These are phyloP conservation scores for Alternaria infectoria DNA, from an alignment of 2,329 filamentous ascomycete genomes.

Conservation along the genomic window DNA sequence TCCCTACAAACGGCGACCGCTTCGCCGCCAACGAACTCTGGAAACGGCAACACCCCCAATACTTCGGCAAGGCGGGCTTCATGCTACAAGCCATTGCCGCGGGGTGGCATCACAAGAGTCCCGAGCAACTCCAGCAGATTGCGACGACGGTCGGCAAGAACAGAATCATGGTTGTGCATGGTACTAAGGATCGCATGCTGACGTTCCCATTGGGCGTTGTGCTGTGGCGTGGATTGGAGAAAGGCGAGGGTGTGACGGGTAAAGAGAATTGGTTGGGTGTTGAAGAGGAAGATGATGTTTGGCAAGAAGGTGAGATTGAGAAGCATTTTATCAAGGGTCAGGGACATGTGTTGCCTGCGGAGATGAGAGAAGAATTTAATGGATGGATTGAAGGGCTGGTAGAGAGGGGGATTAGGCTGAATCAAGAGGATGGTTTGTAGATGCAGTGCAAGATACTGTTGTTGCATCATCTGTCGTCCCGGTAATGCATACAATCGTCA, in stretches of 20 bases:
- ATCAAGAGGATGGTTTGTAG: constrained; percentile 23
- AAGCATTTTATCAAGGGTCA: constrained; percentile 70
- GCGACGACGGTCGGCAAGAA: constrained; percentile 73
- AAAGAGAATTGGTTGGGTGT: constrained; percentile 43
- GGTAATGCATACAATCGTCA: not conserved
- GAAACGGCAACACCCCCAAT: constrained; percentile 68
- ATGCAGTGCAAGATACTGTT: not conserved
- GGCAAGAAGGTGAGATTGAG: constrained; percentile 54
- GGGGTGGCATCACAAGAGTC: constrained; percentile 78
- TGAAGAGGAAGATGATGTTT: constrained; percentile 43
- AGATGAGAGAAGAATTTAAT: constrained; percentile 74
- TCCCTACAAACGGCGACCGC: constrained; percentile 79
- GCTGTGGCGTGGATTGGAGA: constrained; percentile 70
- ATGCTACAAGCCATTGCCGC: constrained; percentile 79
- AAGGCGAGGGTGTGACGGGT: constrained; percentile 50
- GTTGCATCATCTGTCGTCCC: not conserved
- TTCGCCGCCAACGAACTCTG: constrained; percentile 79
- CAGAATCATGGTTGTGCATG: constrained; percentile 79
- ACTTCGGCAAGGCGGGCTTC: constrained; percentile 72
- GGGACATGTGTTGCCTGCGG: constrained; percentile 77
- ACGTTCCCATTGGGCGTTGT: constrained; percentile 71
- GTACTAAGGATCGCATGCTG: constrained; percentile 79
- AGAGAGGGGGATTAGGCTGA: constrained; percentile 59
- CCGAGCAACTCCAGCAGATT: constrained; percentile 68
- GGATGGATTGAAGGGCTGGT: constrained; percentile 65